Conservation (phyloP, 306 rosid genomes). For the Cicer pinnatifidum region DNA sequence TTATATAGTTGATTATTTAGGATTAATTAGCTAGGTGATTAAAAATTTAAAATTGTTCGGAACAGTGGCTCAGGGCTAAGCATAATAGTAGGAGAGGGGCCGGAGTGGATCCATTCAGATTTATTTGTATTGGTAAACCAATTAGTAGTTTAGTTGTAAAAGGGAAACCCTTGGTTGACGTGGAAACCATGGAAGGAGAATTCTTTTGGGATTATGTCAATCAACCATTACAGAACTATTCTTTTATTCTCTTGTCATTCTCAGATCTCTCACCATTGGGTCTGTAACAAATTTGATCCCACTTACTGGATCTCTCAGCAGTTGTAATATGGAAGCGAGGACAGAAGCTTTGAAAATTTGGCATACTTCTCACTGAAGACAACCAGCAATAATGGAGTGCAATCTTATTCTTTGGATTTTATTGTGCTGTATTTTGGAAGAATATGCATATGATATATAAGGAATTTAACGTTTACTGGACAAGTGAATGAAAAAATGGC, state of each 20-base stretch:
- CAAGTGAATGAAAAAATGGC: neutral
- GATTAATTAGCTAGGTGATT: constrained; percentile 20
- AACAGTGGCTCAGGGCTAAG: neutral
- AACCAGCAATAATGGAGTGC: neutral
- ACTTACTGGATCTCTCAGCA: neutral
- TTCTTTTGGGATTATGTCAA: neutral
- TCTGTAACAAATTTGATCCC: neutral
- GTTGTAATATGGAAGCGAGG: neutral
- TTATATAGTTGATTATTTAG: neutral
- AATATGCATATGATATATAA: neutral
- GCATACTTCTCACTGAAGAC: neutral
- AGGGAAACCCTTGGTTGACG: neutral
- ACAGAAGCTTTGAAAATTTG: neutral
- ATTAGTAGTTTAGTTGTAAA: neutral
- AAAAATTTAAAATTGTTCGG: neutral
- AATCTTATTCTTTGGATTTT: neutral
- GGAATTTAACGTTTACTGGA: neutral
- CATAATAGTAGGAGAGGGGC: neutral
- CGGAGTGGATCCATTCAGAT: neutral
- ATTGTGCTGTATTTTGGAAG: neutral
- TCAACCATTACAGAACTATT: neutral
- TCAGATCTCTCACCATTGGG: neutral
- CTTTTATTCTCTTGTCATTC: neutral
- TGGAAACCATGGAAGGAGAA: constrained; percentile 1
- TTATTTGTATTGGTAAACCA: neutral